Conservation (phyloP, 108 stramenopile genomes). For the Asterionellopsis glacialis region DNA sequence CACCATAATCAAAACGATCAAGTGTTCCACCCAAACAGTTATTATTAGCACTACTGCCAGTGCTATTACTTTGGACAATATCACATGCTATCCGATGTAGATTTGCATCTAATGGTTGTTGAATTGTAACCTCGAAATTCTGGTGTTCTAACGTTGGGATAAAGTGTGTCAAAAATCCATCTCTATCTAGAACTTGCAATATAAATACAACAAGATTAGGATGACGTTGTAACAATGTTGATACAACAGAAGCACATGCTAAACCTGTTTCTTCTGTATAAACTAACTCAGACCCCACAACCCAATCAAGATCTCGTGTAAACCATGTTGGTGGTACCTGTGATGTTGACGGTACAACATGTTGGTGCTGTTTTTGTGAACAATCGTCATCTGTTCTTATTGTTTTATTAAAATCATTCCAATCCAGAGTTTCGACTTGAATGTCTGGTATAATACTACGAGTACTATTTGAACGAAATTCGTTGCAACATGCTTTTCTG, state of each 20-base stretch:
- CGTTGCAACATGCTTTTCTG: not conserved
- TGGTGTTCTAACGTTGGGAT: too few relatives aligned
- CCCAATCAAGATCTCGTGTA: constrained; percentile 13
- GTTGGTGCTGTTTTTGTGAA: too few relatives aligned
- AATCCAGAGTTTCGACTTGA: constrained; percentile 35
- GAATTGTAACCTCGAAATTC: too few relatives aligned
- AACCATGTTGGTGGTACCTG: too few relatives aligned
- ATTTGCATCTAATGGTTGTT: too few relatives aligned
- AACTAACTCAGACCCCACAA: constrained; percentile 44
- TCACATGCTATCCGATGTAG: too few relatives aligned
- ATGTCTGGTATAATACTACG: not conserved
- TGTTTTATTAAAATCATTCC: constrained; percentile 20
- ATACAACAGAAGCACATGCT: constrained; percentile 21
- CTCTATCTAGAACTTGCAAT: constrained; percentile 42
- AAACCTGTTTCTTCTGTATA: constrained; percentile 44
- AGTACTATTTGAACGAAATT: not conserved
- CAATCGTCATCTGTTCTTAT: too few relatives aligned
- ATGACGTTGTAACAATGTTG: constrained; percentile 13
- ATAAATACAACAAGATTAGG: constrained; percentile 26
- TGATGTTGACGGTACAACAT: too few relatives aligned
- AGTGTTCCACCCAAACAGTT: too few relatives aligned
- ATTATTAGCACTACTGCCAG: too few relatives aligned
- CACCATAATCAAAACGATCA: too few relatives aligned
- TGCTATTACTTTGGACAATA: too few relatives aligned
- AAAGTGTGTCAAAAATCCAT: constrained; percentile 19